Evolutionary conservation across 176 grass and related monocot species (phyloP).

Genomic region (Pontederia paniculata): DNA sequence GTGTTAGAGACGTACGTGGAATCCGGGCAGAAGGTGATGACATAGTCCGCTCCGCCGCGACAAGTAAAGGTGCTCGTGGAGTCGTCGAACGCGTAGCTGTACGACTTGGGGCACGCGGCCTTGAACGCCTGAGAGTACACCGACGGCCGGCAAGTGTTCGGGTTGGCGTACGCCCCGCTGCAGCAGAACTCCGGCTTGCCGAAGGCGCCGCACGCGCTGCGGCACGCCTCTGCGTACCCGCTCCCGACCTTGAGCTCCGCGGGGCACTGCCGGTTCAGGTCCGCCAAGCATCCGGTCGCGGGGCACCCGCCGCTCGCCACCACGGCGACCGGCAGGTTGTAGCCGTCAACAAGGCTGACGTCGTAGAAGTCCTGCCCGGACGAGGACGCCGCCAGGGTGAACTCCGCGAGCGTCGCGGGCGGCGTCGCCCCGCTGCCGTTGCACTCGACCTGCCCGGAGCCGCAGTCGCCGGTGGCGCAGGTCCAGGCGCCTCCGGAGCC

Average conservation of each 20-base stretch:
- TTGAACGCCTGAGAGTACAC: conserved; percentile 83
- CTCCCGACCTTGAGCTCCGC: conserved; percentile 45
- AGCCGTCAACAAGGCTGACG: conserved; percentile 79
- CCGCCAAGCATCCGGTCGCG: conserved; percentile 45
- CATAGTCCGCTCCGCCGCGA: conserved; percentile 57
- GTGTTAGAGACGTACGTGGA: conserved; percentile 24
- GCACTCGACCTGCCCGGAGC: conserved; percentile 59
- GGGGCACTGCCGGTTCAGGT: conserved; percentile 72
- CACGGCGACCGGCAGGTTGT: conserved; percentile 69
- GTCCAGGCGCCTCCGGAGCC: conserved; percentile 1
- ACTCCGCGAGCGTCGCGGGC: conserved; percentile 63
- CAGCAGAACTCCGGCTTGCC: conserved; percentile 88
- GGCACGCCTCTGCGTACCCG: conserved; percentile 48
- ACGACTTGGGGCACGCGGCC: conserved; percentile 69
- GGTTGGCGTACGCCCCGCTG: conserved; percentile 73
- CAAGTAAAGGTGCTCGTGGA: conserved; percentile 88
- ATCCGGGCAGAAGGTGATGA: conserved; percentile 87
- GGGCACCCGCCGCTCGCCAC: conserved; percentile 32
- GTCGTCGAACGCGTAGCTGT: conserved; percentile 94
- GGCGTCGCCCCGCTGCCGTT: conserved; percentile 35
- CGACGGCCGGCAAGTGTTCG: conserved; percentile 57
- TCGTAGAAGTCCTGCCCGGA: conserved; percentile 71
- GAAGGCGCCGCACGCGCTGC: conserved; percentile 83
- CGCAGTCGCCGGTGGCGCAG: conserved; percentile 78
- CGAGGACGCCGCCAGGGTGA: conserved; percentile 42